A percentile compares a stretch with the other conserved stretches of the same genome.
Conservation (phyloP, 2,329 filamentous ascomycete species). For the Aspergillus texensis region DNA sequence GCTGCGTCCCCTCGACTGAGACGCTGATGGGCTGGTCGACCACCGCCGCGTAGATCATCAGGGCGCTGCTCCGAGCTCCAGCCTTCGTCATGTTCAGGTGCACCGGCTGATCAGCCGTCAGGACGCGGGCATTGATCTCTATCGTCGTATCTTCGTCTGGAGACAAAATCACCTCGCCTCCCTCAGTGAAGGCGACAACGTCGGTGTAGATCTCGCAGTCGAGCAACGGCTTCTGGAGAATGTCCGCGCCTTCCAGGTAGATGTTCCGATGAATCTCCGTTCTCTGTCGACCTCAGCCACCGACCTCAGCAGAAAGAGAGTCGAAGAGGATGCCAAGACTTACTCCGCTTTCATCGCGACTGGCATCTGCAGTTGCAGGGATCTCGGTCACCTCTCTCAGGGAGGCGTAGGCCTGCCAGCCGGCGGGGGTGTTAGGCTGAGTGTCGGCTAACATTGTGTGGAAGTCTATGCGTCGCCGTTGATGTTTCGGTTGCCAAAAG, state of each 20-base stretch:
- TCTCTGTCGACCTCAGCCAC: background rate
- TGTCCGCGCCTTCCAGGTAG: background rate
- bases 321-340: background rate
- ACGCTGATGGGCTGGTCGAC: conserved; percentile 2
- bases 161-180: background rate
- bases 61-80: background rate
- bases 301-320: background rate
- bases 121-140: background rate
- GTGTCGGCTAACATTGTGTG: background rate
- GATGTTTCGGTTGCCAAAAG: no score
- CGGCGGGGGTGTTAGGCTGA: background rate
- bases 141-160: background rate
- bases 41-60: conserved; percentile 5
- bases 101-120: conserved; percentile 7
- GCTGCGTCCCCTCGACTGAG: background rate
- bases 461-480: no score
- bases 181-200: background rate
- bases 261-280: background rate
- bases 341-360: background rate
- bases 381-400: background rate
- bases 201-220: conserved; percentile 1
- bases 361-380: no score
- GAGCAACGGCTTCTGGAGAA: background rate
- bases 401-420: background rate
- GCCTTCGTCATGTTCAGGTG: background rate